phyloP scores from a whole-genome alignment of 2,329 filamentous ascomycete genomes.

The Diaporthe nobilis region DNA sequence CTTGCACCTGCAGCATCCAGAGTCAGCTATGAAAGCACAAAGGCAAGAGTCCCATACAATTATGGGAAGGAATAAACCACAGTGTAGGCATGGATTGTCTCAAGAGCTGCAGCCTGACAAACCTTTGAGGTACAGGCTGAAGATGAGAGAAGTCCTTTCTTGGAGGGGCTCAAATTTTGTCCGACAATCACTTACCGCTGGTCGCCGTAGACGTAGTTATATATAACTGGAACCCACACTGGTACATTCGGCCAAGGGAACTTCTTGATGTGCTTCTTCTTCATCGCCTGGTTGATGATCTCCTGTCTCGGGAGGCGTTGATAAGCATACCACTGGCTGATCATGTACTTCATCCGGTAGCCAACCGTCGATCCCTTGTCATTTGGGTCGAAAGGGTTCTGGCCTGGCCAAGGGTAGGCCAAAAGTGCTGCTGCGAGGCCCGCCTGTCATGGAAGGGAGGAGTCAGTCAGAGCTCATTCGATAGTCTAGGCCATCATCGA shows the following conservation, averaged over 20 bases:
- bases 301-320: background rate
- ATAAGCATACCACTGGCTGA: background rate
- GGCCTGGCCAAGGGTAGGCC: constrained; percentile 7
- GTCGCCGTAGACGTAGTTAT: background rate
- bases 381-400: background rate
- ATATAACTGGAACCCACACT: background rate
- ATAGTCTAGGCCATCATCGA: background rate
- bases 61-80: background rate
- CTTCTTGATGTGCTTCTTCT: background rate
- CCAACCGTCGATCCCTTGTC: background rate
- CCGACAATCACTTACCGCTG: background rate
- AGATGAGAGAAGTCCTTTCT: background rate
- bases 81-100: background rate
- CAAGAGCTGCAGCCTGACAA: background rate
- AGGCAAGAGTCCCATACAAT: background rate
- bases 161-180: background rate
- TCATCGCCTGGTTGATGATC: constrained; percentile 8
- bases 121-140: background rate
- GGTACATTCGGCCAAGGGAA: background rate
- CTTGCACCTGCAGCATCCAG: constrained; percentile 5
- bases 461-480: background rate
- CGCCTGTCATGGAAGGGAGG: background rate
- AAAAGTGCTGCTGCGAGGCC: constrained; percentile 5
- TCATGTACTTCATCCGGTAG: background rate
- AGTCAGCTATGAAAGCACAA: background rate